These are phyloP conservation scores for Starmerella vitae DNA, from an alignment of 805 yeast genomes.

Conservation along the genomic window DNA sequence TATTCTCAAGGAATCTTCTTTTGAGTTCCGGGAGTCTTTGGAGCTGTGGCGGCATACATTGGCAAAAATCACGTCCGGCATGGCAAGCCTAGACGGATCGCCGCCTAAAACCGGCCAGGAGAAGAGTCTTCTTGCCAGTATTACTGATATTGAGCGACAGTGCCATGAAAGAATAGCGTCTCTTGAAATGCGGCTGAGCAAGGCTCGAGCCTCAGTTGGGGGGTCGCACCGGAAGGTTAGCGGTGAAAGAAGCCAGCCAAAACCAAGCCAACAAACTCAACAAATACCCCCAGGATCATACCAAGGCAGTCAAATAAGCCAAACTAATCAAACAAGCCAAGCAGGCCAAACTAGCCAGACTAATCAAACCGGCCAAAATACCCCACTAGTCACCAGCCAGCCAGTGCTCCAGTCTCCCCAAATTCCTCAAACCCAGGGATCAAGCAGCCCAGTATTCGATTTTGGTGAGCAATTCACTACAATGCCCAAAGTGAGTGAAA, in stretches of 20 bases:
- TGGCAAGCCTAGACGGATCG: conserved; percentile 24
- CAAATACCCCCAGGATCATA: conserved; percentile 16
- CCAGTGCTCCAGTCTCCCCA: not conserved
- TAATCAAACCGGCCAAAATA: not conserved
- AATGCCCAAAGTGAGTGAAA: conserved; percentile 19
- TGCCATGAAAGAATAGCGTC: conserved; percentile 28
- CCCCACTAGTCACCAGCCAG: conserved; percentile 1
- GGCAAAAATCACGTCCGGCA: conserved; percentile 24
- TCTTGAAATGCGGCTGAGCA: conserved; percentile 11
- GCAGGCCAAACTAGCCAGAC: not conserved
- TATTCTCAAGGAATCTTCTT: conserved; percentile 29
- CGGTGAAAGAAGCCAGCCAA: not conserved
- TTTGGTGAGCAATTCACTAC: conserved; percentile 7
- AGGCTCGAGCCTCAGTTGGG: conserved; percentile 7
- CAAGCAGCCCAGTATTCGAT: conserved; percentile 3
- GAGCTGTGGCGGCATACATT: conserved; percentile 29
- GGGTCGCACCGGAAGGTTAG: not conserved
- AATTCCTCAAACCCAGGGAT: no score
- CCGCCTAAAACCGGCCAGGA: conserved; percentile 27
- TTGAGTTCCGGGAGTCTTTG: conserved; percentile 27
- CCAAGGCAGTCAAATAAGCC: conserved; percentile 17
- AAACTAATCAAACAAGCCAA: not conserved
- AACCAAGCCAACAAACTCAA: not conserved
- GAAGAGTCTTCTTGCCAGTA: conserved; percentile 26
- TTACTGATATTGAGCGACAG: conserved; percentile 31